Base-by-base conservation (phyloP, 768 basidiomycete species). In the Trametes gibbosa region DNA sequence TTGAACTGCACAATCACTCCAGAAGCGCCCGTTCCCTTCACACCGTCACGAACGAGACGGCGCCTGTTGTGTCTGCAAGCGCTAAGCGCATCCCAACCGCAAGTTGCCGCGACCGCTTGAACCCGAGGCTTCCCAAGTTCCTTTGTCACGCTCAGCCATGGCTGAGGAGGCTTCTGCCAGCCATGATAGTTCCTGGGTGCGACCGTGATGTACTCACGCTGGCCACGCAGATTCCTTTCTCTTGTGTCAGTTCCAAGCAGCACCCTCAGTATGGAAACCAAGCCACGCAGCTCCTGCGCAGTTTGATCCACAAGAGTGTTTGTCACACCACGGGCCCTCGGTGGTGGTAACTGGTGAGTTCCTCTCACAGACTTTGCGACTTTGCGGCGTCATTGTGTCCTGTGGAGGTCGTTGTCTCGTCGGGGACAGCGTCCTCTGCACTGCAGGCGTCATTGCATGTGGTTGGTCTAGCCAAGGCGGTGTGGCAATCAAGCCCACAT, bases 401-500 rank as follows among this genome's bases (percentile, higher is more conserved):
- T 35, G 53, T 43, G 42, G 43, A 47, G 53, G 21, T 16, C 53
- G 53, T 24, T 48, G 42, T n/a, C 32, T 45, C 46, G 46, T 2
- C 39, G 42, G 49, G 29, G 50, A 23, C 14, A 45, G 50, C 32
- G 24, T 29, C 35, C 32, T 46, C 16, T 45, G 46, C 58, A 59
- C 58, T 32, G 58, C 43, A 23, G 37, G 25, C 27, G 58, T 27
- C 50, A 59, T 52, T 27, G 51, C 58, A 50, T 60, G 59, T 45
- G 53, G 58, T 59, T 34, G 46, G 27, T n/a, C 45, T 48, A 37
- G 55, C 47, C 13, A 29, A 32, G 58, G 58, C 58, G 29, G 48
- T 60, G 53, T 37, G 35, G 42, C 49, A 29, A 35, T 37, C 12
- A 51, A 35, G 47, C 47, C n/a, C 47, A 39, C 12, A 50, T 60